Evolutionary conservation across 1,139 yeast species (phyloP), one percentile per base, ranked within the genome.

Genomic region (Yamadazyma atlantica): DNA sequence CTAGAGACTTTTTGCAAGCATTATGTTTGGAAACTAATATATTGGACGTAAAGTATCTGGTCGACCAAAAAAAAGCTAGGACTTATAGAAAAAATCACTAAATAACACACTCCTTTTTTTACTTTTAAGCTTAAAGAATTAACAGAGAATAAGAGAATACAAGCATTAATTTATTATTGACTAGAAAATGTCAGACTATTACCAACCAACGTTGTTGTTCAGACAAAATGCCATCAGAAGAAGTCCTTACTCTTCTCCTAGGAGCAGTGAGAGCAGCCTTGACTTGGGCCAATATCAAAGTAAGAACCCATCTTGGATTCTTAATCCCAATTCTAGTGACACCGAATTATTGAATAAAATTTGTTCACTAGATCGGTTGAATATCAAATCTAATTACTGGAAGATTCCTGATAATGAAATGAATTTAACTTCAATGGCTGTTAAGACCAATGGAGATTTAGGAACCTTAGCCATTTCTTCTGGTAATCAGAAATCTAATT

Each of bases 341-440:
- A 62, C 63, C 6, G 58, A 57, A 34, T 56, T 66, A 4, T 43
- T 62, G 28, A 62, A 62, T 43, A 70, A 73, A 48, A 60, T 75
- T 1, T 71, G 77, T 45, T 57, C 73, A 1, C 58, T 66, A 22
- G 62, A 69, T 46, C 53, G 71, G 29, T 47, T 67, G 35, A 73
- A 71, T 42, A 66, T 79, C 36, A 72, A 73, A 41, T 78, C 84
- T 11, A 75, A 70, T 54, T 85, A 85, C 58, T 85, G 94, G 95
- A 76, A 73, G 47, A 84, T 68, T 5, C 87, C 88, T 2, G 88
- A 83, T 51, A 59, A 64, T 24, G 61, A 71, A 32, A 63, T 71
- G 54, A 76, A 78, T 46, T 64, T 85, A 38, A 82, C 88, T 0
- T 66, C 85, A 0, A 60, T 85, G 44, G 54, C 60, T n/a, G 54